Conservation (phyloP, 331 rosid genomes). For the Rosa hybrid region DNA sequence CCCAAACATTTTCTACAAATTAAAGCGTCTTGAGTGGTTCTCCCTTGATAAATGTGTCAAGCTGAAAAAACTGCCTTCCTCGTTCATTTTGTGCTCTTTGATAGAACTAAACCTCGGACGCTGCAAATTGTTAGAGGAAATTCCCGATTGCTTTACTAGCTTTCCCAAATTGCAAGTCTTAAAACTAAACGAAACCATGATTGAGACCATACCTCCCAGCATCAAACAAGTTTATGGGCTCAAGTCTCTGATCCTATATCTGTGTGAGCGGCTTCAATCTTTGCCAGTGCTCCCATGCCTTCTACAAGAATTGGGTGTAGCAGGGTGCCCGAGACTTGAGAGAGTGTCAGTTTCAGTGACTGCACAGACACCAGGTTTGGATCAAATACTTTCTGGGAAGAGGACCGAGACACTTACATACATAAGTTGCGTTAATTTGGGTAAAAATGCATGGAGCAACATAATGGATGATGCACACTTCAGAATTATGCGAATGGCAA, state of each 20-base stretch:
- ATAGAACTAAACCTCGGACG: neutral
- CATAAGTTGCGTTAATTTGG: neutral
- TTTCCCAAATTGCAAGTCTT: constrained; percentile 20
- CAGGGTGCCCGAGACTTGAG: neutral
- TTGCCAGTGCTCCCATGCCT: constrained; percentile 16
- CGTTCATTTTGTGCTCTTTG: neutral
- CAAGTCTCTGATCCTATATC: neutral
- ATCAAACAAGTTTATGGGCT: constrained; percentile 20
- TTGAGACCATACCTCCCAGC: constrained; percentile 32
- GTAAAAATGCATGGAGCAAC: neutral
- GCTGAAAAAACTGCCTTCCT: neutral
- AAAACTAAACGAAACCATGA: constrained; percentile 25
- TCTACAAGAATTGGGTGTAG: neutral
- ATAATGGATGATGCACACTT: neutral
- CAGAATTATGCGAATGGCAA: constrained; percentile 1
- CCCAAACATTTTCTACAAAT: neutral
- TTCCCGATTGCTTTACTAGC: constrained; percentile 19
- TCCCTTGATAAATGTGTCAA: neutral
- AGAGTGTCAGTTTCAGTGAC: neutral
- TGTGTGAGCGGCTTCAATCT: constrained; percentile 13
- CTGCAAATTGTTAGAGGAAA: constrained; percentile 7
- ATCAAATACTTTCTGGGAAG: neutral
- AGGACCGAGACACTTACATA: neutral
- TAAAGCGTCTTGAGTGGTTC: neutral
- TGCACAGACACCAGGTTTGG: neutral